Base-by-base conservation (phyloP, 176 grass and related monocot genomes). In the Zoysia pacifica region DNA sequence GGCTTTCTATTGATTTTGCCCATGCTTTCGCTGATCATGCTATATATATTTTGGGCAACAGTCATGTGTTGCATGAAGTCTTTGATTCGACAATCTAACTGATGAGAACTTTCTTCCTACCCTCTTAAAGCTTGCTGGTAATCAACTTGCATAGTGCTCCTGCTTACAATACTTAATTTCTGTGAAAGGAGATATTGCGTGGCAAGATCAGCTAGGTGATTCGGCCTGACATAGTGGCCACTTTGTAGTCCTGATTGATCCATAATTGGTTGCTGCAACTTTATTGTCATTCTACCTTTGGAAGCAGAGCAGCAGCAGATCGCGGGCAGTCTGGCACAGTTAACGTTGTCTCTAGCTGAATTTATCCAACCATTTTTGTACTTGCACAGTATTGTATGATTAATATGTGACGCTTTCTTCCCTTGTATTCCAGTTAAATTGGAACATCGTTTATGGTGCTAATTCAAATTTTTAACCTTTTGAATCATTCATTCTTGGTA, bases 241-340 rank as follows among this genome's bases (percentile, higher is more conserved):
- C 48, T 48, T 69, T 39, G 47, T n/a, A 4, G 10, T 55, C 50
- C 70, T 70, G 48, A 81, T 87, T 82, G 37, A 20, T 74, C 61
- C 2, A 74, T 71, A 56, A 72, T 71, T 82, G 20, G 13, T 64
- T 35, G 50, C 47, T 79, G 76, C 15, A 66, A 19, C 48, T 63
- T 78, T 38, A 38, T 48, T 82, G n/a, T 46, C 80, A 54, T n/a
- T 4, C 53, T 48, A 53, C 19, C 42, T 48, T 11, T 7, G 7
- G 2, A 66, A 28, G 28, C 28, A 28, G 28, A 28, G 28, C 20
- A 41, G 6, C 55, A 50, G 5, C 12, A 2, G 9, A 59, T 18
- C 9, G 1, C 48, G 45, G 12, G 12, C 35, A 16, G 11, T 37
- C 11, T 9, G 4, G 36, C 3, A 66, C 44, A n/a, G 7, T 70